Percentiles rank a stretch among this genome's conserved stretches.
Conservation (phyloP, 345 rosid species). For the Iberis pinnata region DNA sequence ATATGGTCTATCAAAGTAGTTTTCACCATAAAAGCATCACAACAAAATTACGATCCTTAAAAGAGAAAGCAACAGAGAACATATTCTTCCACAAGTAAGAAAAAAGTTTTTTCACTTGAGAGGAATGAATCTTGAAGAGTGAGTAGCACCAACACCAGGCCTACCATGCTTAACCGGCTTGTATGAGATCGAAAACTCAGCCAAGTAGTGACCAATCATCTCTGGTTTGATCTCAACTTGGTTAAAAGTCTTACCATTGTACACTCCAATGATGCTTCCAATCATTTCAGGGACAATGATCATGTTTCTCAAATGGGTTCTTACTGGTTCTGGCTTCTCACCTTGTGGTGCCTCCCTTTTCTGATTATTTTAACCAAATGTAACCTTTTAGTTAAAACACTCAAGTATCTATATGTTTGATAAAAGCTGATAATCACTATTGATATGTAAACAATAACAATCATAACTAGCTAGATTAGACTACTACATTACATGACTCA, state of each 20-base stretch:
- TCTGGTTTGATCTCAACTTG: conserved; percentile 97
- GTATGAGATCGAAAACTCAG: conserved; percentile 79
- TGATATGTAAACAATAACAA: not conserved
- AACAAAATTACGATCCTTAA: conserved; percentile 21
- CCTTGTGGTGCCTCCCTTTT: conserved; percentile 94
- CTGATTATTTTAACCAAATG: conserved; percentile 25
- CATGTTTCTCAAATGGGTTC: conserved; percentile 89
- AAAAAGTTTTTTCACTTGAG: conserved; percentile 49
- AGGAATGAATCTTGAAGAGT: conserved; percentile 94
- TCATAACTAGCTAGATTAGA: not conserved
- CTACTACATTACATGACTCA: too few relatives aligned
- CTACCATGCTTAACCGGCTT: conserved; percentile 97
- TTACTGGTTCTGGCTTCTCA: conserved; percentile 91
- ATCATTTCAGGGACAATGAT: conserved; percentile 96
- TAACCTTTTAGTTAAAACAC: not conserved
- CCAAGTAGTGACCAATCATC: conserved; percentile 83
- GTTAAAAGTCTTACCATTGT: conserved; percentile 93
- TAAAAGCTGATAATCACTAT: not conserved
- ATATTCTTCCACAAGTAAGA: not conserved
- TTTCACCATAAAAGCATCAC: conserved; percentile 8
- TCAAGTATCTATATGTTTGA: too few relatives aligned
- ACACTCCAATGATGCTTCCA: conserved; percentile 85
- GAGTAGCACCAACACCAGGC: conserved; percentile 97
- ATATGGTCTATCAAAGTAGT: too few relatives aligned
- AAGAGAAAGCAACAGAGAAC: not conserved